Evolutionary conservation across 805 yeast species (phyloP).

Genomic region (Candida berthetii): DNA sequence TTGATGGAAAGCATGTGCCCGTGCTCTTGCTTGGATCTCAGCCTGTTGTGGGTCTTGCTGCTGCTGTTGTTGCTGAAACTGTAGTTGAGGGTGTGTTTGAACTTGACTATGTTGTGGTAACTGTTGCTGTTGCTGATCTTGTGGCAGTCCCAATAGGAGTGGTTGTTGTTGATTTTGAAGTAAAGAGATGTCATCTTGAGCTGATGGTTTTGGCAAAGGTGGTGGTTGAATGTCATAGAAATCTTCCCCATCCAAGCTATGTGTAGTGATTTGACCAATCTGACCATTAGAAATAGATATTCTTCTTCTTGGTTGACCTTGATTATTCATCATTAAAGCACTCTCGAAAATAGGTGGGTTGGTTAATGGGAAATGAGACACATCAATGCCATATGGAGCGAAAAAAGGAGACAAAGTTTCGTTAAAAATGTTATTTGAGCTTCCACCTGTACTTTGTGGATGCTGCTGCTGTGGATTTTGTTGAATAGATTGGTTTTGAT

Average conservation of each 20-base stretch:
- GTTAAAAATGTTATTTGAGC: constrained; percentile 9
- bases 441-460: not conserved
- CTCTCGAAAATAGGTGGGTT: constrained; percentile 40
- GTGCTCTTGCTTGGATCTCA: not conserved
- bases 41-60: constrained; percentile 5
- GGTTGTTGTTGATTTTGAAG: constrained; percentile 2
- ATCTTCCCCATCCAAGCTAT: constrained; percentile 26
- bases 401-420: constrained; percentile 35
- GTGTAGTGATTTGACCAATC: constrained; percentile 63
- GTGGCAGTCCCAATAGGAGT: not conserved
- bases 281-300: constrained; percentile 83
- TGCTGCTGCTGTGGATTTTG: not conserved
- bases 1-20: too few relatives aligned
- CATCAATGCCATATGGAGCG: constrained; percentile 38
- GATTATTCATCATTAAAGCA: constrained; percentile 29
- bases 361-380: constrained; percentile 35
- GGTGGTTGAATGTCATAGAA: constrained; percentile 29
- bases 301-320: constrained; percentile 46
- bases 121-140: too few relatives aligned
- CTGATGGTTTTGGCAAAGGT: constrained; percentile 14
- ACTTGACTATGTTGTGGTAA: constrained; percentile 3
- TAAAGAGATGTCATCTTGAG: constrained; percentile 1
- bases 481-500: too few relatives aligned
- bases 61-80: constrained; percentile 4
- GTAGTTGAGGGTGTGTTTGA: constrained; percentile 1